A percentile compares a stretch with the other conserved stretches of the same genome.
These are phyloP conservation scores for Dictyostelium capitatum DNA, from an alignment of 78 protist species.

Conservation along the genomic window DNA sequence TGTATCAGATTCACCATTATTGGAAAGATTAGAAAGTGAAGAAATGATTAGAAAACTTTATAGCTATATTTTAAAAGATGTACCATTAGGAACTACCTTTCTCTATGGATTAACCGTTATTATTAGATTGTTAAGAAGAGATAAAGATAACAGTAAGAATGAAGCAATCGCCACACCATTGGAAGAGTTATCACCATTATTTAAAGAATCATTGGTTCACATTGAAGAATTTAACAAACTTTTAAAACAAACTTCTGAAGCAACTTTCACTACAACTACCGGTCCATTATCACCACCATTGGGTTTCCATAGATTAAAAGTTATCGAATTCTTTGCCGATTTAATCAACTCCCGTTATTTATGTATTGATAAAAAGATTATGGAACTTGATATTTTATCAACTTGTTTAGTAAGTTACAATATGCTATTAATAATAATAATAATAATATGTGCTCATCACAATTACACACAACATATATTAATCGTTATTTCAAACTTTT, in stretches of 20 bases:
- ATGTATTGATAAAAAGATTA: slow-evolving; percentile 82
- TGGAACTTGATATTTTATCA: slow-evolving; percentile 66
- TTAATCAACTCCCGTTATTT: slow-evolving; percentile 80
- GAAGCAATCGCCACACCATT: slow-evolving; percentile 5
- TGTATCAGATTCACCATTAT: slow-evolving; percentile 69
- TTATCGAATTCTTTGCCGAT: slow-evolving; percentile 83
- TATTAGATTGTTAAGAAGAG: slow-evolving; percentile 82
- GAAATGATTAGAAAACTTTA: slow-evolving; percentile 74
- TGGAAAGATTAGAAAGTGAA: slow-evolving; percentile 70
- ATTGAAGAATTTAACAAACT: slow-evolving; percentile 48
- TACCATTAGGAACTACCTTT: slow-evolving; percentile 75
- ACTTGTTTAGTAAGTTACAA: slow-evolving; percentile 82
- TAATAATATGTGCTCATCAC: not conserved
- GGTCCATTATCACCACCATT: slow-evolving; percentile 81
- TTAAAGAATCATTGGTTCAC: slow-evolving; percentile 58
- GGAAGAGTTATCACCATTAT: slow-evolving; percentile 48
- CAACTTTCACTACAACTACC: slow-evolving; percentile 74
- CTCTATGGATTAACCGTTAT: slow-evolving; percentile 80
- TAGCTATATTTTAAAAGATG: slow-evolving; percentile 47
- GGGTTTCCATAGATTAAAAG: slow-evolving; percentile 81
- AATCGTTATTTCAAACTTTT: not conserved
- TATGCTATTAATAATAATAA: not conserved
- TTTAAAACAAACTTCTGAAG: slow-evolving; percentile 33
- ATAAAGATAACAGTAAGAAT: slow-evolving; percentile 44
- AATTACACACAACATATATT: not conserved